Evolutionary conservation across 768 basidiomycete species (phyloP).

Genomic region (Macrolepiota fuliginosa): DNA sequence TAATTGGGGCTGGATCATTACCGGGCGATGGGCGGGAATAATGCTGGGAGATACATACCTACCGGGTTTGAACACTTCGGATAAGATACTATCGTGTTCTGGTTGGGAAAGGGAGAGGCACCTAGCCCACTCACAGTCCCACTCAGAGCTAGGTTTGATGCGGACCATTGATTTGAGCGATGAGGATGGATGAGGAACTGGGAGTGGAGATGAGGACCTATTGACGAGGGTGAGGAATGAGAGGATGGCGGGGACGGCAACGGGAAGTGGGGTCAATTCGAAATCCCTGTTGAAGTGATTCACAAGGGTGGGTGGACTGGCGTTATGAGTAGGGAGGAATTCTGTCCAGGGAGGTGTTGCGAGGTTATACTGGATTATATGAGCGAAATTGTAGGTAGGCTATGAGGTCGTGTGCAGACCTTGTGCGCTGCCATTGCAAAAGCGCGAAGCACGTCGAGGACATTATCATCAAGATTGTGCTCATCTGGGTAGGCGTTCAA

Average conservation of each 20-base stretch:
- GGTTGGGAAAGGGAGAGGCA: slow-evolving; percentile 37
- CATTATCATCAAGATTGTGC: slow-evolving; percentile 36
- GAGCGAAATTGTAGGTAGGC: slow-evolving; percentile 10
- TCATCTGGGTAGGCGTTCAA: slow-evolving; percentile 36
- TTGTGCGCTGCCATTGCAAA: slow-evolving; percentile 68
- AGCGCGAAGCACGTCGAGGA: slow-evolving; percentile 51
- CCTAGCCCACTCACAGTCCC: slow-evolving; percentile 72
- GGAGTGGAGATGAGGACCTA: slow-evolving; percentile 31
- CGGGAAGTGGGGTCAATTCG: slow-evolving; percentile 52
- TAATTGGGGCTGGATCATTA: slow-evolving; percentile 6
- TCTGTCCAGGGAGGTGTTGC: slow-evolving; percentile 57
- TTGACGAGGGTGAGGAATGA: slow-evolving; percentile 59
- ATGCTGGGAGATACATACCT: slow-evolving; percentile 31
- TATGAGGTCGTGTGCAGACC: slow-evolving; percentile 24
- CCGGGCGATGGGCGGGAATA: neutral
- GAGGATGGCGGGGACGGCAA: slow-evolving; percentile 71
- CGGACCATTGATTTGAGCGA: slow-evolving; percentile 14
- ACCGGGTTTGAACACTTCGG: slow-evolving; percentile 56
- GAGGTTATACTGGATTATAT: slow-evolving; percentile 52
- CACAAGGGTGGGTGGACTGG: slow-evolving; percentile 20
- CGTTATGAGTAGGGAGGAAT: slow-evolving; percentile 30
- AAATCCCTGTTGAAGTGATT: slow-evolving; percentile 45
- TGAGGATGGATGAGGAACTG: slow-evolving; percentile 28
- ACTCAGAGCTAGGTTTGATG: slow-evolving; percentile 36
- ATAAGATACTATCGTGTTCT: slow-evolving; percentile 30